These are phyloP conservation scores for Colletotrichum sp. DNA, from an alignment of 2,329 filamentous ascomycete species.

Conservation along the genomic window DNA sequence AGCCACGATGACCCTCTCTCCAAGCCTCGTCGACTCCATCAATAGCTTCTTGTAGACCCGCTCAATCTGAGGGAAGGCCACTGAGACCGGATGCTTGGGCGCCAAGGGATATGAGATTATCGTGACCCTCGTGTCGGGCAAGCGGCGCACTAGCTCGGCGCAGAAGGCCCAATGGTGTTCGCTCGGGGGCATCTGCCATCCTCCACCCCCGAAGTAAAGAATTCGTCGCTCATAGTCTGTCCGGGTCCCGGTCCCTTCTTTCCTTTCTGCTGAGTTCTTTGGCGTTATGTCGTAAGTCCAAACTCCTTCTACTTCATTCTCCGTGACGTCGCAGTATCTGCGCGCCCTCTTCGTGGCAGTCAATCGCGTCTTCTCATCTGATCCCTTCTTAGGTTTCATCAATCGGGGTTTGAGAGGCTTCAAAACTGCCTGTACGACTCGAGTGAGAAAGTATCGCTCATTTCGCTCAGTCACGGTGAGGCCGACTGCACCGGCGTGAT, in stretches of 20 bases:
- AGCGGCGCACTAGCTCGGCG: constrained; percentile 44
- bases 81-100: constrained; percentile 53
- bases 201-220: constrained; percentile 62
- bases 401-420: neutral
- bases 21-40: constrained; percentile 34
- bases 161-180: constrained; percentile 57
- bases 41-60: constrained; percentile 48
- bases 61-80: constrained; percentile 51
- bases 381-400: neutral
- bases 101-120: constrained; percentile 60
- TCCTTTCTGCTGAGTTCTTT: neutral
- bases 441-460: neutral
- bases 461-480: neutral
- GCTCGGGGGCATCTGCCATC: constrained; percentile 57
- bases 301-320: constrained; percentile 21
- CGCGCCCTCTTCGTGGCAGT: neutral
- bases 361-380: neutral
- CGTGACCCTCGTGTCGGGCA: constrained; percentile 46
- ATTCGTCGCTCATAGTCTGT: constrained; percentile 29
- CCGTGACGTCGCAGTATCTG: neutral
- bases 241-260: constrained; percentile 27
- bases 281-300: constrained; percentile 29
- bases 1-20: constrained; percentile 51
- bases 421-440: neutral
- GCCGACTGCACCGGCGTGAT: too few species aligned